Conservation (phyloP, 2,329 filamentous ascomycete species). For the Colletotrichum caudatum region DNA sequence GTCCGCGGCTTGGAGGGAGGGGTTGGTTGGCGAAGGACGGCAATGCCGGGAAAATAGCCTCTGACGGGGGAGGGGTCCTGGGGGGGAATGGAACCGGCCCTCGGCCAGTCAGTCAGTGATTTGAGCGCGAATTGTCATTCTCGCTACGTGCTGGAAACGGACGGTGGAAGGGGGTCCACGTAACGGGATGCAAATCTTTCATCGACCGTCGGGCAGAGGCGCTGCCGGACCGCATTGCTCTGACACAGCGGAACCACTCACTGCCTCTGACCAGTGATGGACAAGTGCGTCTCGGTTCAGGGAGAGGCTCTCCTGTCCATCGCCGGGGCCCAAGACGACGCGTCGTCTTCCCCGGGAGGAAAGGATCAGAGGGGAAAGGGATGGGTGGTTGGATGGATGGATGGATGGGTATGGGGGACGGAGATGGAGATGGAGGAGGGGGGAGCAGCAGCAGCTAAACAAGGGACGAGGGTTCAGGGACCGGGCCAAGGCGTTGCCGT, state of each 20-base stretch:
- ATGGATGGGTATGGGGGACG: not conserved
- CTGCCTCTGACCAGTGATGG: not conserved
- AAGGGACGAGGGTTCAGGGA: slow-evolving; percentile 11
- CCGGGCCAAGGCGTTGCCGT: slow-evolving; percentile 33
- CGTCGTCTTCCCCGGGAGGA: not conserved
- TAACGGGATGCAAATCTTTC: slow-evolving; percentile 29
- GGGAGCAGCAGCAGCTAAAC: not conserved
- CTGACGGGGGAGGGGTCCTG: no score
- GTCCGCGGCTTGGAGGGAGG: no score
- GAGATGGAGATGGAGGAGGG: not conserved
- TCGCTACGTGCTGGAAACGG: not conserved
- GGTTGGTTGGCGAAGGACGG: not conserved
- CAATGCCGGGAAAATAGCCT: not conserved
- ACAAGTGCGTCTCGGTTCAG: no score
- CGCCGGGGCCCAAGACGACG: not conserved
- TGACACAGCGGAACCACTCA: slow-evolving; percentile 14
- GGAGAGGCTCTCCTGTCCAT: slow-evolving; percentile 7
- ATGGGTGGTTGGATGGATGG: not conserved
- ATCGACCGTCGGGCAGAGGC: slow-evolving; percentile 7
- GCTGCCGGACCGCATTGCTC: not conserved
- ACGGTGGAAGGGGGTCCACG: slow-evolving; percentile 9
- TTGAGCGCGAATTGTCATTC: not conserved
- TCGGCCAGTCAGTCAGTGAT: not conserved
- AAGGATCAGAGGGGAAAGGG: not conserved
- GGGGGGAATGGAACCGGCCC: not conserved